phyloP scores from a whole-genome alignment of 352 stramenopile genomes.

The Phytophthora meadii region DNA sequence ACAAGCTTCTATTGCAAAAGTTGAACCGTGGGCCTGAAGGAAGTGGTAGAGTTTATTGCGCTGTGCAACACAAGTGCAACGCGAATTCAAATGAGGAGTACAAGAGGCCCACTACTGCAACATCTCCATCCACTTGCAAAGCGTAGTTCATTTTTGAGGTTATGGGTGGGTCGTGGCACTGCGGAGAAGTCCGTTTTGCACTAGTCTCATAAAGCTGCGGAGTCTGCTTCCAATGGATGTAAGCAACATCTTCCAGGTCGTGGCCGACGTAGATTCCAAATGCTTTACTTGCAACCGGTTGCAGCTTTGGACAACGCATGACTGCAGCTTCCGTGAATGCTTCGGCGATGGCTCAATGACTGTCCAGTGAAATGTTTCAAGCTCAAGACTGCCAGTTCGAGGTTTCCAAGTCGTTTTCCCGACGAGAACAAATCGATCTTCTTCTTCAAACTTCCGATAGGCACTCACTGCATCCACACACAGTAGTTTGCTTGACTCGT shows the following conservation, averaged over 20 bases:
- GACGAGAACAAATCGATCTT: constrained; percentile 18
- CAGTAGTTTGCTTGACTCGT: constrained; percentile 3
- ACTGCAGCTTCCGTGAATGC: not conserved
- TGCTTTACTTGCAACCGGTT: constrained; percentile 12
- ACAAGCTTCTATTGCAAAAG: not conserved
- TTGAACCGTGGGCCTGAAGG: not conserved
- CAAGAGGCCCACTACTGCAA: too few species aligned
- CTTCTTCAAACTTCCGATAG: constrained; percentile 19
- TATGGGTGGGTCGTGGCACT: not conserved
- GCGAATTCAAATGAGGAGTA: not conserved
- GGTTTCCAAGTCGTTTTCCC: constrained; percentile 16
- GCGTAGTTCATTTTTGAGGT: too few species aligned
- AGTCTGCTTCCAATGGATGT: constrained; percentile 10
- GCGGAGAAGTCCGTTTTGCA: constrained; percentile 5
- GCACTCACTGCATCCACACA: constrained; percentile 15
- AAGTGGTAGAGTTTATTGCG: too few species aligned
- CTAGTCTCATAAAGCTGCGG: constrained; percentile 12
- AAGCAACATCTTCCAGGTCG: constrained; percentile 2
- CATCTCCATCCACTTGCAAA: too few species aligned
- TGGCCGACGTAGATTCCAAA: constrained; percentile 4
- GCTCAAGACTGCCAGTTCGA: constrained; percentile 5
- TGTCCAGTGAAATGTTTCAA: constrained; percentile 25
- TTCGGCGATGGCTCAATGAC: constrained; percentile 12
- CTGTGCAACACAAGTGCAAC: not conserved
- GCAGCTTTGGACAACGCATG: constrained; percentile 15